Evolutionary conservation across 139 green algal genomes (phyloP), one percentile per base, ranked within the genome.

Genomic region (Coelastrella sp.): DNA sequence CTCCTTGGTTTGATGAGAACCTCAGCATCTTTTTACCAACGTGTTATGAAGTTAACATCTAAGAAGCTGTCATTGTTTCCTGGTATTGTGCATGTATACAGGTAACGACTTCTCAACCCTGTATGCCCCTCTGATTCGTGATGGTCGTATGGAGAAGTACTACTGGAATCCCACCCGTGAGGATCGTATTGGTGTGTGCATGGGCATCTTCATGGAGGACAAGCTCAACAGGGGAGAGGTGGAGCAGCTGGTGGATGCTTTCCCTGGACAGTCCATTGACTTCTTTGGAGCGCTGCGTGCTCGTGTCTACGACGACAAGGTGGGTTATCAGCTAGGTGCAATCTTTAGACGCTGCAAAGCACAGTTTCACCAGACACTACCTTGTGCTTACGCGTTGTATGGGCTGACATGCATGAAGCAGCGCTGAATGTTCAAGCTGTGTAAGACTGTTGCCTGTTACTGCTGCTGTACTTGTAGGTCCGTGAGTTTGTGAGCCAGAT

Each of bases 41-140:
- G 8, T 53, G 45, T 53, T 53, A 21, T 53, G 8, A 53, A 53
- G 45, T 53, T 11, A 53, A 53, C 45, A 53, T n/a, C n/a, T n/a
- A n/a, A n/a, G n/a, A n/a, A n/a, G n/a, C n/a, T n/a, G n/a, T n/a
- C 45, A 57, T 57, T 57, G 15, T 2, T 57, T 67, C n/a, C 79
- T 63, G n/a, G n/a, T n/a, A n/a, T n/a, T n/a, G n/a, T n/a, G n/a
- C n/a, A n/a, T n/a, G 13, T 4, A 48, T 17, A 13, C 77, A 82
- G 96, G 97, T 92, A 99, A 99, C 91, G 98, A 99, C 86, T 99
- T 99, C 95, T 97, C 92, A 86, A 99, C 97, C 66, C 94, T 99
- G 85, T 99, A 99, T 85, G 98, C 98, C 0, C 98, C 98, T 35
- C 94, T 99, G 71, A 98, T 99, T 84, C 96, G 98, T 91, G 98